Percentiles rank a stretch among this genome's conserved stretches.
phyloP scores from a whole-genome alignment of 805 yeast genomes.

The Maudiozyma saulgeensis region DNA sequence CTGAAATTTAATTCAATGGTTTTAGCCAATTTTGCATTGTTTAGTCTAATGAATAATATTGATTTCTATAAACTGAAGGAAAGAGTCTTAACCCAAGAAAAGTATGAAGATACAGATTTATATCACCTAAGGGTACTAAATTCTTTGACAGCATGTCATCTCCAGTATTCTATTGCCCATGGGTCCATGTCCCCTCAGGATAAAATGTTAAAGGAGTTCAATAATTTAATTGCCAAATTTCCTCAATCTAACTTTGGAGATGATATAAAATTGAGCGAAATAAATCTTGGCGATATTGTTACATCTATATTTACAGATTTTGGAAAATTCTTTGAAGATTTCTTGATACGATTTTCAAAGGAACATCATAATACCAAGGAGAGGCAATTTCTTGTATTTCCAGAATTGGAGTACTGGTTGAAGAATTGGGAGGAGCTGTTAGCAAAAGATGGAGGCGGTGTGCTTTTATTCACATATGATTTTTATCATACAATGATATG shows the following conservation, averaged over 20 bases:
- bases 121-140: slow-evolving; percentile 48
- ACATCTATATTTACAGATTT: slow-evolving; percentile 23
- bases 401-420: slow-evolving; percentile 39
- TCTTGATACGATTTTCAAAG: slow-evolving; percentile 7
- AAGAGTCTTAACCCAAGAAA: slow-evolving; percentile 25
- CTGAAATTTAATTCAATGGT: slow-evolving; percentile 44
- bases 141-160: slow-evolving; percentile 41
- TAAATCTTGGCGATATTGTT: slow-evolving; percentile 34
- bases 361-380: neutral
- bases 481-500: slow-evolving; percentile 39
- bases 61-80: slow-evolving; percentile 36
- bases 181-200: slow-evolving; percentile 30
- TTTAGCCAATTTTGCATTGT: slow-evolving; percentile 42
- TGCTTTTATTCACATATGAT: slow-evolving; percentile 39
- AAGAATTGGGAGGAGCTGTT: slow-evolving; percentile 37
- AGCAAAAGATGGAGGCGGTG: slow-evolving; percentile 40
- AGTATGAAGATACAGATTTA: slow-evolving; percentile 33
- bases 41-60: slow-evolving; percentile 38
- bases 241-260: slow-evolving; percentile 47
- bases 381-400: slow-evolving; percentile 13
- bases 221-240: slow-evolving; percentile 36
- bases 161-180: slow-evolving; percentile 41
- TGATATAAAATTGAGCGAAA: slow-evolving; percentile 43
- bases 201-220: slow-evolving; percentile 28
- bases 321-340: slow-evolving; percentile 16